Evolutionary conservation across 768 basidiomycete species (phyloP).

Genomic region (Lentinula edodes): DNA sequence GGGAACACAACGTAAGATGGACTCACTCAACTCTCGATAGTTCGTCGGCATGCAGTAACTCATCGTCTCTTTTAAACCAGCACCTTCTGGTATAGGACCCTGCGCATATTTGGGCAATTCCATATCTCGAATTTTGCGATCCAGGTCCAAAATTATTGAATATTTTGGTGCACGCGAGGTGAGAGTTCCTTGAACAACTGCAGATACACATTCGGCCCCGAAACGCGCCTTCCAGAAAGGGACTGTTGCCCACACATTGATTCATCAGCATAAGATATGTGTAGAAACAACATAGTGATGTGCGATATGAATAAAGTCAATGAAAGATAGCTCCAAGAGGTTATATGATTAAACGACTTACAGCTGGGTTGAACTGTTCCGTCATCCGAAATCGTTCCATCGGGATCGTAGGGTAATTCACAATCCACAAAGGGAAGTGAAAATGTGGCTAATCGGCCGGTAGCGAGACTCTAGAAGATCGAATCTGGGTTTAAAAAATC

Average conservation of each 20-base stretch:
- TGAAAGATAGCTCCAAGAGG: neutral
- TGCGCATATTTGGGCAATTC: conserved; percentile 58
- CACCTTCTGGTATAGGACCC: conserved; percentile 40
- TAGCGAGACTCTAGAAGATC: conserved; percentile 52
- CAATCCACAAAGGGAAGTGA: conserved; percentile 70
- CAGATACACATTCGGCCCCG: conserved; percentile 58
- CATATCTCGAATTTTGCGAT: conserved; percentile 66
- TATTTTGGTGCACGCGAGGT: conserved; percentile 62
- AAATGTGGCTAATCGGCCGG: conserved; percentile 64
- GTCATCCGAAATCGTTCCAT: conserved; percentile 53
- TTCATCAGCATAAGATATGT: neutral
- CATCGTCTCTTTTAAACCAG: conserved; percentile 59
- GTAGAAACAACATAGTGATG: neutral
- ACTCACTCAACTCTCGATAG: conserved; percentile 64
- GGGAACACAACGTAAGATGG: neutral
- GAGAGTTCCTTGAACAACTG: conserved; percentile 63
- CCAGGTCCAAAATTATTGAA: conserved; percentile 55
- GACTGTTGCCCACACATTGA: conserved; percentile 29
- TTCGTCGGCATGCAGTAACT: conserved; percentile 71
- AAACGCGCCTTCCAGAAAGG: conserved; percentile 69
- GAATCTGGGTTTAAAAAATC: neutral
- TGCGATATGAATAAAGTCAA: neutral
- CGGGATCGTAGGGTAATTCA: conserved; percentile 57
- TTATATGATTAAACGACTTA: conserved; percentile 24
- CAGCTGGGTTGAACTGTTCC: conserved; percentile 55